phyloP scores from a whole-genome alignment of 495 filamentous ascomycete genomes.

The Cercophora newfieldiana region DNA sequence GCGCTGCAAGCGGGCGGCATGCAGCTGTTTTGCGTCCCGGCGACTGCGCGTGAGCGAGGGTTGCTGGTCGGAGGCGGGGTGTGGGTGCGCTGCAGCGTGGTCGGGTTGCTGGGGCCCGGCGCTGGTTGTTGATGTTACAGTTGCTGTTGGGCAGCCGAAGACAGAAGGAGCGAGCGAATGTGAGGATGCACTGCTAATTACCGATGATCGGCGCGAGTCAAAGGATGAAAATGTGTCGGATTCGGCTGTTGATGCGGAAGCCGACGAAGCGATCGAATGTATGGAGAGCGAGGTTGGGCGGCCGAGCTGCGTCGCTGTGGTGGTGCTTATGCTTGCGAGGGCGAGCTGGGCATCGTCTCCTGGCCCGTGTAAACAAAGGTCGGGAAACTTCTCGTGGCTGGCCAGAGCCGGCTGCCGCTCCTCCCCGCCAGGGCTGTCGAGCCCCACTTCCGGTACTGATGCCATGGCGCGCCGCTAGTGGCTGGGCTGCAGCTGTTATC shows the following conservation, averaged over 20 bases:
- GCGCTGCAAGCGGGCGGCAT: slow-evolving; percentile 35
- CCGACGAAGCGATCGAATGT: slow-evolving; percentile 30
- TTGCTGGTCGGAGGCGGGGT: slow-evolving; percentile 1
- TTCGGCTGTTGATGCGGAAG: slow-evolving; percentile 22
- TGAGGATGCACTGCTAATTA: slow-evolving; percentile 30
- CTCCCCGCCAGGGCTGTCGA: slow-evolving; percentile 23
- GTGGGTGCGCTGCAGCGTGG: slow-evolving; percentile 9
- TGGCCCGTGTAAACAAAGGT: slow-evolving; percentile 32
- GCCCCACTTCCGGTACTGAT: slow-evolving; percentile 25
- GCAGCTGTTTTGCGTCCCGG: slow-evolving; percentile 37
- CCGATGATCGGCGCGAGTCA: slow-evolving; percentile 33
- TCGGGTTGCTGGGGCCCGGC: background rate
- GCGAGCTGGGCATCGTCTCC: slow-evolving; percentile 10
- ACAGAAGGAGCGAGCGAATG: slow-evolving; percentile 2
- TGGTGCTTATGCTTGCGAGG: slow-evolving; percentile 6
- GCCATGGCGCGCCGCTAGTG: slow-evolving; percentile 18
- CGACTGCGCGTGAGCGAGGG: slow-evolving; percentile 27
- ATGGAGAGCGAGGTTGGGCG: slow-evolving; percentile 33
- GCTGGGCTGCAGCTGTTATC: slow-evolving; percentile 20
- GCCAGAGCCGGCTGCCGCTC: slow-evolving; percentile 14
- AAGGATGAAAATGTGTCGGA: slow-evolving; percentile 13
- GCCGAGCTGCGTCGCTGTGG: slow-evolving; percentile 12
- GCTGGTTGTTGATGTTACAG: background rate
- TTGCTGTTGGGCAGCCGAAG: slow-evolving; percentile 12
- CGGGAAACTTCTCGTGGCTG: slow-evolving; percentile 32